phyloP scores from a whole-genome alignment of 192 early-diverging fungal genomes.

The Linnemannia zychae region DNA sequence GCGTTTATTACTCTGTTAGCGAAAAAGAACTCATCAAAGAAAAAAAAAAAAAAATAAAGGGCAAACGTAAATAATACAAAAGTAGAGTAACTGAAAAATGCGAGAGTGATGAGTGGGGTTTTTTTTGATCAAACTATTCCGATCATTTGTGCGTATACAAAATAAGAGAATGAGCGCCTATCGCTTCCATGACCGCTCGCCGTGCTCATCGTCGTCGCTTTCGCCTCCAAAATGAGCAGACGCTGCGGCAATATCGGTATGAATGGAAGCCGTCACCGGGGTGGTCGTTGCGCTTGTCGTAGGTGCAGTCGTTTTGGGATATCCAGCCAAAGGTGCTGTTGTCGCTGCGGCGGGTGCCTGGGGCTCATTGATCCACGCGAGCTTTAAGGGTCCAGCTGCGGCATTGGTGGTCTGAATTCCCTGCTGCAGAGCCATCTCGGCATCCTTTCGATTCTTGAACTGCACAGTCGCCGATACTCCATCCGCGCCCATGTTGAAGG shows the following conservation, averaged over 20 bases:
- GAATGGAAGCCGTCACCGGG: not conserved
- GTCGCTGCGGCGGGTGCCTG: conserved; percentile 2
- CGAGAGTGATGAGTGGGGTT: not conserved
- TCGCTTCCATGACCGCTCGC: conserved; percentile 61
- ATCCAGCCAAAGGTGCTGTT: conserved; percentile 1
- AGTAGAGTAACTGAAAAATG: too few species aligned
- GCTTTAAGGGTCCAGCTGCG: conserved; percentile 29
- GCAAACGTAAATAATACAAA: conserved; percentile 29
- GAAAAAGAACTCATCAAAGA: conserved; percentile 28
- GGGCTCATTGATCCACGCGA: conserved; percentile 40
- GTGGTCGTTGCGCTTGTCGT: not conserved
- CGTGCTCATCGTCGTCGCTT: conserved; percentile 56
- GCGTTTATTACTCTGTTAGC: not conserved
- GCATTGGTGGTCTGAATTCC: conserved; percentile 31
- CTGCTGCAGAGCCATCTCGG: conserved; percentile 64
- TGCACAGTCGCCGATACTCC: conserved; percentile 62
- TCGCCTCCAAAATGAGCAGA: conserved; percentile 13
- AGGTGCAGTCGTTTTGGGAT: not conserved
- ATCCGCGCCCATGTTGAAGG: conserved; percentile 59
- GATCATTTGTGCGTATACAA: conserved; percentile 9
- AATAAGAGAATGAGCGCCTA: conserved; percentile 20
- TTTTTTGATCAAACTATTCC: conserved; percentile 2
- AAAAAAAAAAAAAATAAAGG: conserved; percentile 26
- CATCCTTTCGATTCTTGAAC: conserved; percentile 67
- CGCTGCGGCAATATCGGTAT: conserved; percentile 2